These are phyloP conservation scores for Heliamphora pulchella DNA, from an alignment of 179 eudicot species.

Conservation along the genomic window DNA sequence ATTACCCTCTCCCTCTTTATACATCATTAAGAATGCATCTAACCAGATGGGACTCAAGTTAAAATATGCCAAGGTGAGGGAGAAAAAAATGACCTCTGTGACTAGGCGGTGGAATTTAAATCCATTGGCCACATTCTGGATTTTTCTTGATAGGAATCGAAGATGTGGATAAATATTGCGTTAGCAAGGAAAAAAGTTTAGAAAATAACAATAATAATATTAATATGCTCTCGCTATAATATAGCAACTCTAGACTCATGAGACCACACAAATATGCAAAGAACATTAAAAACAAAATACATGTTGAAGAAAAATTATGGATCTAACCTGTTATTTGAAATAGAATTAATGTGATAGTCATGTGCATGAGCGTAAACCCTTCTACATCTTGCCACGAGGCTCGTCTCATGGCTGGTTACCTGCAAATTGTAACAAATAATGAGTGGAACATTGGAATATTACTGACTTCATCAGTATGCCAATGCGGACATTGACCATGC, in stretches of 20 bases:
- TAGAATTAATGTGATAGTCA: slow-evolving; percentile 90
- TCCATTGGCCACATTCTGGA: neutral
- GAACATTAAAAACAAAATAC: neutral
- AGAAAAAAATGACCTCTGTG: neutral
- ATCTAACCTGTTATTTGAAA: slow-evolving; percentile 72
- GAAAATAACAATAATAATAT: neutral
- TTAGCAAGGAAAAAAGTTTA: neutral
- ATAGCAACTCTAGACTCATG: neutral
- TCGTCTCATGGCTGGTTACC: slow-evolving; percentile 78
- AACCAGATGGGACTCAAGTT: no score
- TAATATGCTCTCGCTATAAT: neutral
- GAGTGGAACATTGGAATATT: neutral
- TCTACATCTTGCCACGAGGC: slow-evolving; percentile 81
- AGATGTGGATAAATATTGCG: neutral
- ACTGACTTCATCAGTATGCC: neutral
- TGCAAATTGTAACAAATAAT: slow-evolving; percentile 22
- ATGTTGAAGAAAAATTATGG: neutral
- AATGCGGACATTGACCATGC: no score
- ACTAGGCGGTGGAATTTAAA: neutral
- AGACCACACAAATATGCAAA: neutral
- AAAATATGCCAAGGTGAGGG: neutral
- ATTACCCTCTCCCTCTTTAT: slow-evolving; percentile 3
- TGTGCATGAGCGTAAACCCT: slow-evolving; percentile 97
- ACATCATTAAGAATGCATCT: neutral
- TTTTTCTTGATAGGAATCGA: neutral